Evolutionary conservation across 768 basidiomycete genomes (phyloP), one percentile per base, ranked within the genome.

Genomic region (Rhizopogon sp.): DNA sequence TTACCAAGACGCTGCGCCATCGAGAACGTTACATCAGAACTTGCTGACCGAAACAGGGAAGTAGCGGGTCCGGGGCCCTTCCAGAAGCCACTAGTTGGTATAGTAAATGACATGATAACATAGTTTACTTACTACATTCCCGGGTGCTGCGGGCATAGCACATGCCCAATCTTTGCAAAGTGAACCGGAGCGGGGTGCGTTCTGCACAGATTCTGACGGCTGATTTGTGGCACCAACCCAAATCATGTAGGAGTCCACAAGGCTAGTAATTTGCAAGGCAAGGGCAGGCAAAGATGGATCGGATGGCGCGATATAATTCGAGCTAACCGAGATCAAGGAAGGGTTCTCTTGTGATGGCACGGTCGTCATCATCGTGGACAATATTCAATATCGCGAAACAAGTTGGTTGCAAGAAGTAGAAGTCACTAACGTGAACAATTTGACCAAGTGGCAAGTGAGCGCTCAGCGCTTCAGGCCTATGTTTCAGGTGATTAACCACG

Each of bases 1-100:
- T 74, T 73, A 92, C 90, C 88, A 66, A 93, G 76, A 66, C 91
- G 82, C 70, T 84, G 84, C 45, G 88, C 85, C 85, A 93, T 90
- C 55, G 85, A 73, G 59, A 83, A 70, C 49, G 88, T 82, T 20
- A 79, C 72, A 68, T 90, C 88, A 49, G 81, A 79, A 55, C 72
- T 74, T 31, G 79, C 73, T 28, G 82, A 75, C 56, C 86, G 80
- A 70, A 85, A 86, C 60, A 92, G 70, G 57, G 80, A 74, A 35
- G 87, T 88, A 42, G 79, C 84, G 39, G 83, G 72, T 39, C 60
- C 60, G 31, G 40, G 4, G 2, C 37, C 35, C 55, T 44, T 49
- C 35, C 47, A 49, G 22, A 37, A 49, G 20, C 5, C 14, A 20
- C 47, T 17, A 29, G 31, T 52, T 50, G 41, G 14, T 52, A 42